Evolutionary conservation across 306 rosid genomes (phyloP).

Genomic region (Inga leiocalycina): DNA sequence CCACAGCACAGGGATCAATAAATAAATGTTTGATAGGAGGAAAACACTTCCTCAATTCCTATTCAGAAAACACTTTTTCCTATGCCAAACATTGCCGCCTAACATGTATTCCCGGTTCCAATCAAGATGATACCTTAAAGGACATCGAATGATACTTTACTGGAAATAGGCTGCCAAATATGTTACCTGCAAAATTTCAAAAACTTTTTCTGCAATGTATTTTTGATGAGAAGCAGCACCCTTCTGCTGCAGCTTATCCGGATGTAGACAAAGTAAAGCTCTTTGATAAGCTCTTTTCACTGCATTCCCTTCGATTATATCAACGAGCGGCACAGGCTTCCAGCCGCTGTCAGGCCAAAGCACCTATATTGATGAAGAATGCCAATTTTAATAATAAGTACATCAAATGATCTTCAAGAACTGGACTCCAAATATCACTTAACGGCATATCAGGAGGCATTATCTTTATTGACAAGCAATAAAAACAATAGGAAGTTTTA

Average conservation of each 20-base stretch:
- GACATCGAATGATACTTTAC: neutral
- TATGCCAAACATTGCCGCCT: neutral
- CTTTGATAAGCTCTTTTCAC: constrained; percentile 93
- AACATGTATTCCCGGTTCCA: constrained; percentile 2
- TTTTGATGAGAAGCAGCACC: constrained; percentile 77
- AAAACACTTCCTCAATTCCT: neutral
- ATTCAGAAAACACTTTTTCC: neutral
- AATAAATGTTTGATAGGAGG: neutral
- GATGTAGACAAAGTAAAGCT: constrained; percentile 92
- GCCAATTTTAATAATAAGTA: constrained; percentile 24
- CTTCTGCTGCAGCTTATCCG: constrained; percentile 97
- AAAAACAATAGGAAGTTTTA: constrained; percentile 18
- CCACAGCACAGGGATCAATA: neutral
- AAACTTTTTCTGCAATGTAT: constrained; percentile 84
- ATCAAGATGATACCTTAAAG: neutral
- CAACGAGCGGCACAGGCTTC: constrained; percentile 91
- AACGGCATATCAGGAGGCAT: constrained; percentile 25
- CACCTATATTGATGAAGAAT: constrained; percentile 52
- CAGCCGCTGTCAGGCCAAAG: constrained; percentile 95
- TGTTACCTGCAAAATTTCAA: constrained; percentile 83
- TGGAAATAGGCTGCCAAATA: constrained; percentile 12
- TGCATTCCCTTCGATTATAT: constrained; percentile 86
- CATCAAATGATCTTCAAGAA: constrained; percentile 23
- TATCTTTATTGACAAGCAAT: constrained; percentile 29
- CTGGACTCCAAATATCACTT: constrained; percentile 17